Conservation (phyloP, 805 yeast genomes). For the Ogataea naganishii region DNA sequence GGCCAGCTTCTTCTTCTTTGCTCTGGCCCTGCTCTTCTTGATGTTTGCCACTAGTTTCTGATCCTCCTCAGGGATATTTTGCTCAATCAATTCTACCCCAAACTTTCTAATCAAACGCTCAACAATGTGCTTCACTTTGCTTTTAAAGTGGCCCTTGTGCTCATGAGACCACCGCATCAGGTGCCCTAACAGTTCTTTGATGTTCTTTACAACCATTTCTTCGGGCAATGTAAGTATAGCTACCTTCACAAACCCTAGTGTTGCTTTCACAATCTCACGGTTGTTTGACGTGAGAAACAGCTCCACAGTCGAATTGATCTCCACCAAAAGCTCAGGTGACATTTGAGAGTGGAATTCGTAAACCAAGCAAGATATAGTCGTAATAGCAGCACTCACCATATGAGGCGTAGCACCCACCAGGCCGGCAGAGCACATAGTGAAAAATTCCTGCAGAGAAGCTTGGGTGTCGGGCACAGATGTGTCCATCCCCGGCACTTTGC, state of each 20-base stretch:
- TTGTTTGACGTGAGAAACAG: conserved; percentile 84
- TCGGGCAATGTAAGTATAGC: conserved; percentile 77
- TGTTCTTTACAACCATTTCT: conserved; percentile 59
- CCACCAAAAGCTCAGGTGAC: conserved; percentile 52
- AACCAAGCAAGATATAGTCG: conserved; percentile 78
- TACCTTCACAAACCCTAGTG: conserved; percentile 90
- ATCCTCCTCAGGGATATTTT: conserved; percentile 85
- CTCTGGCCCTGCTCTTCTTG: conserved; percentile 77
- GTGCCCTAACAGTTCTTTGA: conserved; percentile 58
- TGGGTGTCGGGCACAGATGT: conserved; percentile 49
- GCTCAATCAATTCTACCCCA: conserved; percentile 80
- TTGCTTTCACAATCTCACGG: conserved; percentile 88
- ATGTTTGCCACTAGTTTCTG: conserved; percentile 75
- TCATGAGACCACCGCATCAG: conserved; percentile 91
- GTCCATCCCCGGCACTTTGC: conserved; percentile 60
- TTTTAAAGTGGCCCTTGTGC: conserved; percentile 90
- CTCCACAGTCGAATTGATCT: conserved; percentile 79
- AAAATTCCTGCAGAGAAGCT: conserved; percentile 72
- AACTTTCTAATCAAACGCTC: conserved; percentile 87
- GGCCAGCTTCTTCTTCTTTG: conserved; percentile 58
- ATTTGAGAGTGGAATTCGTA: conserved; percentile 75
- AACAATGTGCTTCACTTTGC: conserved; percentile 85
- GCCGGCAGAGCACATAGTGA: conserved; percentile 94
- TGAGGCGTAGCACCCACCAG: conserved; percentile 89
- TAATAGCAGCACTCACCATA: conserved; percentile 94